Base-by-base conservation (phyloP, 73 alveolate species). In the Paramecium tetraurelia region DNA sequence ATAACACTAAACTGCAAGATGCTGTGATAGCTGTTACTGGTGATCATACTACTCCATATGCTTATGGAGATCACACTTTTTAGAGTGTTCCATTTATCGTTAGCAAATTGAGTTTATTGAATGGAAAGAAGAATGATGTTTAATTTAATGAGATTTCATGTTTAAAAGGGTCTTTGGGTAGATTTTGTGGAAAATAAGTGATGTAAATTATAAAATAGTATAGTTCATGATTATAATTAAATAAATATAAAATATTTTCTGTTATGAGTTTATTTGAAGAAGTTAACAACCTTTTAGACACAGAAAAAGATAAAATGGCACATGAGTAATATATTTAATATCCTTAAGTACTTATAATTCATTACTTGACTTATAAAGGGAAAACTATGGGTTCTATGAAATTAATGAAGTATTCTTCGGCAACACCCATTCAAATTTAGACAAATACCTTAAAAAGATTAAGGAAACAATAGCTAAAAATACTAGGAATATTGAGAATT, bases 31-130 rank as follows among this genome's bases (percentile, higher is more conserved):
- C 94, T 33, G 90, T 96, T 38, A 93, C 98, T 46, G 99, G 99
- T 35, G 99, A 96, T 92, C 99, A 96, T 89, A 95, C 98, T 4
- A 96, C 99, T 12, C 97, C 97, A 16, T 84, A 53, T 27, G 59
- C 75, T 75, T 89, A 92, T 59, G 99, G 98, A 5, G 99, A 96
- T 85, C 99, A 96, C 85, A 95, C 98, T 14, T 95, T 71, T 76
- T 96, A 96, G 87, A 97, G 98, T 14, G 99, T 96, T 1, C 98
- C 98, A 16, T 95, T 96, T 46, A 93, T 92, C 18, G 21, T 95
- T n/a, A 72, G 59, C 31, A 72, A 40, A 18, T 72, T 72, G 10
- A 38, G 94, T 14, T 38, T 58, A 69, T 22, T 87, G 31, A 92
- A 89, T 35, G 94, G 75, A 48, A 59, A 80, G 8, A 84, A 41